Evolutionary conservation across 2,329 filamentous ascomycete genomes (phyloP).

Genomic region (Arthroderma sp.): DNA sequence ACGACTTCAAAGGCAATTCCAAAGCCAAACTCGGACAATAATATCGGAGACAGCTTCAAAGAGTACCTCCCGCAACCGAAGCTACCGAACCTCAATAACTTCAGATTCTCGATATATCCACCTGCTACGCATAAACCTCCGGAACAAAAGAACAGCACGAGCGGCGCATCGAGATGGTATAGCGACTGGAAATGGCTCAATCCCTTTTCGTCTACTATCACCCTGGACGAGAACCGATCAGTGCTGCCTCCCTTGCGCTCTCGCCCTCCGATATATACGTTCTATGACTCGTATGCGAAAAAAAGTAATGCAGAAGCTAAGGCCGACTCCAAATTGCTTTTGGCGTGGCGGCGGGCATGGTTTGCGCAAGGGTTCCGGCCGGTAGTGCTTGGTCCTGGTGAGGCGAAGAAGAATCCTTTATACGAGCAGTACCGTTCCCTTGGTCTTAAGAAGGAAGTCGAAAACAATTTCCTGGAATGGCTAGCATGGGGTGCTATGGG

Average conservation of each 20-base stretch:
- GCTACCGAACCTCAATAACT: slow-evolving; percentile 39
- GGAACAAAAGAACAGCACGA: slow-evolving; percentile 63
- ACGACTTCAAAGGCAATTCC: slow-evolving; percentile 13
- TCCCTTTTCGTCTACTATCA: slow-evolving; percentile 71
- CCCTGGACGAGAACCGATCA: slow-evolving; percentile 67
- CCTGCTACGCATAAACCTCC: slow-evolving; percentile 58
- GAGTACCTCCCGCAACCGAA: slow-evolving; percentile 25
- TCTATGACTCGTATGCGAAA: slow-evolving; percentile 59
- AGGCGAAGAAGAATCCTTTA: slow-evolving; percentile 70
- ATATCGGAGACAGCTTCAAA: slow-evolving; percentile 12
- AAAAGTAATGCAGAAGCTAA: slow-evolving; percentile 52
- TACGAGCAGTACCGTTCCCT: slow-evolving; percentile 55
- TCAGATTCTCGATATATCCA: slow-evolving; percentile 53
- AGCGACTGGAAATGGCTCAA: slow-evolving; percentile 81
- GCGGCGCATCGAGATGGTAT: slow-evolving; percentile 71
- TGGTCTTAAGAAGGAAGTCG: slow-evolving; percentile 47
- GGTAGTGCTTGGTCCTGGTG: slow-evolving; percentile 61
- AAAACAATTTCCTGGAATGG: slow-evolving; percentile 67
- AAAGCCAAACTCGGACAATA: slow-evolving; percentile 13
- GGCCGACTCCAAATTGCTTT: slow-evolving; percentile 63
- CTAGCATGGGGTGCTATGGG: slow-evolving; percentile 88
- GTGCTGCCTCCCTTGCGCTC: slow-evolving; percentile 63
- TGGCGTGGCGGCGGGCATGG: slow-evolving; percentile 87
- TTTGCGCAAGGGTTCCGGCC: slow-evolving; percentile 89
- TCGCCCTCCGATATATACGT: slow-evolving; percentile 74